phyloP scores from a whole-genome alignment of 139 green algal genomes.

The Microglena sp. region DNA sequence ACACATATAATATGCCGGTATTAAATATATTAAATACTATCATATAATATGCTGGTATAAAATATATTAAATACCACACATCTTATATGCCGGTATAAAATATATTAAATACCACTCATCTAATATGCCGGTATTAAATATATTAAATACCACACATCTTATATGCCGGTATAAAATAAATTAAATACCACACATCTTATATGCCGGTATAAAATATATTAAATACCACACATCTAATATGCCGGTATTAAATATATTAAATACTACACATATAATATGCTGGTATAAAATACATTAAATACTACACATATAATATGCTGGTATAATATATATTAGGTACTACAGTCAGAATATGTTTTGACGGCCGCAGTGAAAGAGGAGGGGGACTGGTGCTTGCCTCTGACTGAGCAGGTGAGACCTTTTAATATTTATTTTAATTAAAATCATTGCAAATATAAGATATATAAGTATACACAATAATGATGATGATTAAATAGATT shows the following conservation, averaged over 20 bases:
- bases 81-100: not conserved
- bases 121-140: slow-evolving; percentile 1
- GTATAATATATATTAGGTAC: too few relatives aligned
- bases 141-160: not conserved
- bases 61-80: too few relatives aligned
- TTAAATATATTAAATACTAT: not conserved
- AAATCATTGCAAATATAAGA: too few relatives aligned
- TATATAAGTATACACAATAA: not conserved
- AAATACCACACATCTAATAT: not conserved
- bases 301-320: too few relatives aligned
- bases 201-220: not conserved
- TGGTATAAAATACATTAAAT: not conserved
- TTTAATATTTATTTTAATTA: not conserved
- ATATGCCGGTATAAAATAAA: too few relatives aligned
- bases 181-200: too few relatives aligned
- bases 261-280: not conserved
- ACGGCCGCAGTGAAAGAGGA: slow-evolving; percentile 64
- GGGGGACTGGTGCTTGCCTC: slow-evolving; percentile 81
- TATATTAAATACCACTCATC: too few relatives aligned
- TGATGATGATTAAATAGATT: not conserved
- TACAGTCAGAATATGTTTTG: too few relatives aligned
- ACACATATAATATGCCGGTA: not conserved
- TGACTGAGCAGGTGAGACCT: slow-evolving; percentile 17
- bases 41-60: too few relatives aligned
- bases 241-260: too few relatives aligned